Base-by-base conservation (phyloP, 306 rosid species). In the Acmispon strigosus region DNA sequence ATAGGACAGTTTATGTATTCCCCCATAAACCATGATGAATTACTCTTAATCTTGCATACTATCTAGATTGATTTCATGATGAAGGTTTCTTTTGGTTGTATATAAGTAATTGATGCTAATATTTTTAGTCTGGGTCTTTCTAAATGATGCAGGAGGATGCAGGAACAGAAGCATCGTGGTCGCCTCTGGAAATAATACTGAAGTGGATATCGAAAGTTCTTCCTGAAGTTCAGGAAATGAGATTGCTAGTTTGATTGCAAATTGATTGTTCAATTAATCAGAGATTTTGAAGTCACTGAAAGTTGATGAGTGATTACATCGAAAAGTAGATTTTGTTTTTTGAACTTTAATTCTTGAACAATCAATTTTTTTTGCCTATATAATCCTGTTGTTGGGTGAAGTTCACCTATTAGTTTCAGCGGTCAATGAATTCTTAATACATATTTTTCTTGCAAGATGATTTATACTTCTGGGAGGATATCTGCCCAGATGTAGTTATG, bases 161-260 rank as follows among this genome's bases (percentile, higher is more conserved):
- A 89, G 81, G 89, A 84, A 72, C 86, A 87, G 77, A 89, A 80
- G 80, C 86, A 82, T 62, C 93, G 84, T 3, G 89, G 92, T 74
- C 85, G 85, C 39, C 20, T 92, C 45, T 89, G 98, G 98, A 80
- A 49, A 65, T 36, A 9, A 32, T 86, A 78, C 79, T 53, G 76
- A 66, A 45, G 52, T 51, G 58, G 44, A 76, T 39, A 48, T 43
- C 22, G 9, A 36, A 15, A 22, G 36, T 45, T 41, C 17, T 49
- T 41, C 45, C 29, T 50, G 2, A 34, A 27, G 22, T 41, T 48
- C 16, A 49, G 58, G 19, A 34, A 41, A 61, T 24, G 13, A 34
- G 66, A 39, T 71, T 45, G 48, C 45, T 48, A 55, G 45, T 61
- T 73, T 10, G 56, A 24, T 74, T 76, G 66, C 75, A 9, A 61